Evolutionary conservation across 1,284 basidiomycete genomes (phyloP).

Genomic region (Marasmius oreades): DNA sequence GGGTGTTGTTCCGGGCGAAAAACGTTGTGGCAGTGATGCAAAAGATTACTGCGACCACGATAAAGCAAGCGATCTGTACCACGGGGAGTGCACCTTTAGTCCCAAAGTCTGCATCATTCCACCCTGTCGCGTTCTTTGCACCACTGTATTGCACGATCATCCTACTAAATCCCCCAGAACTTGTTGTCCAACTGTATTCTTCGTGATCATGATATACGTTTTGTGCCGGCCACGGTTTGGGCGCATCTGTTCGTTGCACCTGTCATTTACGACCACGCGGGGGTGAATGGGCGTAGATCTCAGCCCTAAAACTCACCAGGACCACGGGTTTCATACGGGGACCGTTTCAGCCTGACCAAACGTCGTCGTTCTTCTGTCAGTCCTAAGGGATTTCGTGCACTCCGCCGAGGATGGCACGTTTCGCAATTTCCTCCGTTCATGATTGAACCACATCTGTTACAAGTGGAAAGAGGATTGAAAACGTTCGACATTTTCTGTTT

Average conservation of each 20-base stretch:
- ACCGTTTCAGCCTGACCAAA: no score
- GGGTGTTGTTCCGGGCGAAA: neutral
- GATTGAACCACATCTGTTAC: no score
- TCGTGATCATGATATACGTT: slow-evolving; percentile 1
- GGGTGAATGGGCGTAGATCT: no score
- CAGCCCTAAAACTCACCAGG: no score
- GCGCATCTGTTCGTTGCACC: neutral
- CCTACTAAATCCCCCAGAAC: neutral
- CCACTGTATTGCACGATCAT: slow-evolving; percentile 4
- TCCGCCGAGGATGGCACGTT: no score
- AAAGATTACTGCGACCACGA: neutral
- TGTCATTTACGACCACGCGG: no score
- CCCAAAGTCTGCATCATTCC: slow-evolving; percentile 3
- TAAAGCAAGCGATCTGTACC: neutral
- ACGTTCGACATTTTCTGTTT: no score
- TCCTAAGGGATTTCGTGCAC: no score
- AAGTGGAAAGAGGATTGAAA: no score
- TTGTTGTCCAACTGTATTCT: slow-evolving; percentile 3
- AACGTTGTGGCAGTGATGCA: neutral
- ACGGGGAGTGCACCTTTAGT: neutral
- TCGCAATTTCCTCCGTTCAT: no score
- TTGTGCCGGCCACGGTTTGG: neutral
- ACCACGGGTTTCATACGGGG: no score
- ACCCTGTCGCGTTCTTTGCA: slow-evolving; percentile 3
- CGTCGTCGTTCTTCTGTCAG: no score